phyloP scores from a whole-genome alignment of 345 rosid species.

The Erysimum cheiranthoides region DNA sequence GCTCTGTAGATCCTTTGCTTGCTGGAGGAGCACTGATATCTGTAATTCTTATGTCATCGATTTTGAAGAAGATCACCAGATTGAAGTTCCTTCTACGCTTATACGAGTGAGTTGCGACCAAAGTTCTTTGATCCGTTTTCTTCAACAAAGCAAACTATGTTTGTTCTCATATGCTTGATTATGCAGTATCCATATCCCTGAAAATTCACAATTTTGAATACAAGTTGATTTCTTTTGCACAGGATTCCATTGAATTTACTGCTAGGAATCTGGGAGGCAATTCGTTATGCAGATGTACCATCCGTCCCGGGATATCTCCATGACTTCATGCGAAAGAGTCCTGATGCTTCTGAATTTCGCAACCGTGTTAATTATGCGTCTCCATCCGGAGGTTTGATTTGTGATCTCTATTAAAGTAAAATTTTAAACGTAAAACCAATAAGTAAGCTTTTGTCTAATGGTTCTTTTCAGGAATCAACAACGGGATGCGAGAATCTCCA shows the following conservation, averaged over 20 bases:
- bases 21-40: slow-evolving; percentile 65
- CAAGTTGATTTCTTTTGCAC: slow-evolving; percentile 42
- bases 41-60: slow-evolving; percentile 54
- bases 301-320: slow-evolving; percentile 48
- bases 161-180: background rate
- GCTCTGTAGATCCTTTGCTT: slow-evolving; percentile 84
- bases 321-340: slow-evolving; percentile 46
- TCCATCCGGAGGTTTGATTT: slow-evolving; percentile 38
- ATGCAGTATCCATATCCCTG: slow-evolving; percentile 3
- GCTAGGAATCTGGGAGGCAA: slow-evolving; percentile 41
- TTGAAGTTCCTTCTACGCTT: slow-evolving; percentile 55
- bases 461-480: slow-evolving; percentile 52
- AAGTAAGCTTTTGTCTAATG: slow-evolving; percentile 7
- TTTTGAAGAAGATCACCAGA: slow-evolving; percentile 53
- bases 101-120: slow-evolving; percentile 54
- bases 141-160: background rate
- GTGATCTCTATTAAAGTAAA: slow-evolving; percentile 25
- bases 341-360: slow-evolving; percentile 43
- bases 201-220: slow-evolving; percentile 13
- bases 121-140: slow-evolving; percentile 7
- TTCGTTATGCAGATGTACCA: slow-evolving; percentile 55
- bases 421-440: slow-evolving; percentile 15
- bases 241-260: slow-evolving; percentile 62
- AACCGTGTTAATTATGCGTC: slow-evolving; percentile 28
- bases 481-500: slow-evolving; percentile 40